Percentiles rank a stretch among this genome's conserved stretches.
phyloP scores from a whole-genome alignment of 2,329 filamentous ascomycete genomes.

The Sporothrix schenckii region DNA sequence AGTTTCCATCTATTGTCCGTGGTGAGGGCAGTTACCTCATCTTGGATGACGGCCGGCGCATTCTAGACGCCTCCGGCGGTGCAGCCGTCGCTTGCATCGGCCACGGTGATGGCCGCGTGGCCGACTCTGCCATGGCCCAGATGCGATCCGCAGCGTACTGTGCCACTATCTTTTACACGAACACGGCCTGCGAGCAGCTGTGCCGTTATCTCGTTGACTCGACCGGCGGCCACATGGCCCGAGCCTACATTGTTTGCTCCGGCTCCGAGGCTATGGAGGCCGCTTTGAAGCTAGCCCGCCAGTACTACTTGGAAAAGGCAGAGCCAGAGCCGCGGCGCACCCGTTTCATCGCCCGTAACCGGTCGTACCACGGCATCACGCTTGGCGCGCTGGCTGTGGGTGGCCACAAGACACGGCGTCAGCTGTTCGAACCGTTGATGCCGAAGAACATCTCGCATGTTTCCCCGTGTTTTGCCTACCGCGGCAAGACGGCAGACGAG shows the following conservation, averaged over 20 bases:
- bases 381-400: slow-evolving; percentile 67
- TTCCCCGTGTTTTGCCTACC: slow-evolving; percentile 68
- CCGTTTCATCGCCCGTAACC: slow-evolving; percentile 66
- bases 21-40: slow-evolving; percentile 46
- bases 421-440: slow-evolving; percentile 65
- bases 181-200: slow-evolving; percentile 46
- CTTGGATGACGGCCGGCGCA: slow-evolving; percentile 47
- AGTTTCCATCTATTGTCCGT: slow-evolving; percentile 42
- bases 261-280: slow-evolving; percentile 68
- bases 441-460: slow-evolving; percentile 61
- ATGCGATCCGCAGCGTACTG: slow-evolving; percentile 49
- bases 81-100: slow-evolving; percentile 54
- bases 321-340: slow-evolving; percentile 58
- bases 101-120: slow-evolving; percentile 49
- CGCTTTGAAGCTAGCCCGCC: slow-evolving; percentile 64
- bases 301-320: slow-evolving; percentile 64
- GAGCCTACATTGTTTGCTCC: slow-evolving; percentile 47
- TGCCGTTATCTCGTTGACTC: slow-evolving; percentile 45
- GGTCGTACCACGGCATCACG: slow-evolving; percentile 74
- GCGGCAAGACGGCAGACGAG: slow-evolving; percentile 53
- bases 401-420: slow-evolving; percentile 63
- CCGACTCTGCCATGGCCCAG: slow-evolving; percentile 48
- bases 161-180: slow-evolving; percentile 50
- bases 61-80: slow-evolving; percentile 52
- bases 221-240: slow-evolving; percentile 45